Percentiles rank a stretch among this genome's conserved stretches.
Evolutionary conservation across 805 yeast species (phyloP).

Genomic region (Wickerhamomyces subpelliculosus): DNA sequence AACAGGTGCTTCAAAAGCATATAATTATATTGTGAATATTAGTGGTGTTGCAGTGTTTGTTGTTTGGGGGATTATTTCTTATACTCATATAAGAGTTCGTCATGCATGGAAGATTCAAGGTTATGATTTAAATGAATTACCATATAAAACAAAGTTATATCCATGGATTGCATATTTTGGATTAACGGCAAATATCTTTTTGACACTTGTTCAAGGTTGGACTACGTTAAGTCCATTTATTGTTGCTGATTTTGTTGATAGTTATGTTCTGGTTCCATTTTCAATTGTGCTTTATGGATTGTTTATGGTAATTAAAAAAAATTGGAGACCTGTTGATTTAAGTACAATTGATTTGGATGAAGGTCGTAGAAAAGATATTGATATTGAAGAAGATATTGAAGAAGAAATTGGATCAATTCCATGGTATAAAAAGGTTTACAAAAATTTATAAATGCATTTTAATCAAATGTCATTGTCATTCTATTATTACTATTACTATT

Average conservation of each 20-base stretch:
- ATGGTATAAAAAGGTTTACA: slow-evolving; percentile 10
- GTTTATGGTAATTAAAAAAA: slow-evolving; percentile 30
- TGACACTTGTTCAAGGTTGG: slow-evolving; percentile 46
- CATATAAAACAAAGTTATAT: slow-evolving; percentile 58
- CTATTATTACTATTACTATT: neutral
- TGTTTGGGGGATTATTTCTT: slow-evolving; percentile 61
- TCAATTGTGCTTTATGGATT: slow-evolving; percentile 37
- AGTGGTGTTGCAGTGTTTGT: slow-evolving; percentile 72
- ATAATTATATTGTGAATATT: slow-evolving; percentile 65
- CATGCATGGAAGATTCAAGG: slow-evolving; percentile 54
- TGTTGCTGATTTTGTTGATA: slow-evolving; percentile 47
- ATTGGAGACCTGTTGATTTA: slow-evolving; percentile 35
- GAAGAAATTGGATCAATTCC: slow-evolving; percentile 1
- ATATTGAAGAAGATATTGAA: slow-evolving; percentile 4
- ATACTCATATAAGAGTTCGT: slow-evolving; percentile 65
- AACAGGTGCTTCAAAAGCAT: slow-evolving; percentile 49
- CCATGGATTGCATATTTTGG: slow-evolving; percentile 37
- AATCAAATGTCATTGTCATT: neutral
- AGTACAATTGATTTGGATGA: slow-evolving; percentile 41
- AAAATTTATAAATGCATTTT: slow-evolving; percentile 1
- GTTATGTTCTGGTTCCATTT: slow-evolving; percentile 57
- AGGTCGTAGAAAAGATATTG: slow-evolving; percentile 39
- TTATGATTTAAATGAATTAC: slow-evolving; percentile 57
- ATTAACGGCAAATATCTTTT: slow-evolving; percentile 29
- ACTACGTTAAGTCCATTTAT: slow-evolving; percentile 41